Conservation (phyloP, 2,329 filamentous ascomycete species). For the Exserohilum turcica region DNA sequence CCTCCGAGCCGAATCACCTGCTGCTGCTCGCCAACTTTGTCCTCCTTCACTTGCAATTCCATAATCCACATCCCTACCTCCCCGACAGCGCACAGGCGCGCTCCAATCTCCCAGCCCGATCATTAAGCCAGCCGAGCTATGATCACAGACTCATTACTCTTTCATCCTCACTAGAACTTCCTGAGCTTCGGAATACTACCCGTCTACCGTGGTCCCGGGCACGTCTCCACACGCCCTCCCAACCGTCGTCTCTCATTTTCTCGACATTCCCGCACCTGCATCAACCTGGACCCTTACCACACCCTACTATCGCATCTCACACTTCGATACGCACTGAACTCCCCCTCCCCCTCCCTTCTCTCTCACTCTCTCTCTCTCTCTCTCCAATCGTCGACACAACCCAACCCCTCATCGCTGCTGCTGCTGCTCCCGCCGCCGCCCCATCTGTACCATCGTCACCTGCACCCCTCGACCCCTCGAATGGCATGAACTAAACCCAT, state of each 20-base stretch:
- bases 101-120: conserved; percentile 44
- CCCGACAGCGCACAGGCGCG: conserved; percentile 45
- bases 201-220: conserved; percentile 51
- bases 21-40: conserved; percentile 30
- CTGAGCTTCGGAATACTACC: conserved; percentile 47
- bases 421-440: conserved; percentile 16
- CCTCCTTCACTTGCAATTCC: conserved; percentile 22
- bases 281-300: conserved; percentile 49
- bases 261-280: conserved; percentile 46
- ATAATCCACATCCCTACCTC: conserved; percentile 44
- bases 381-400: conserved; percentile 28
- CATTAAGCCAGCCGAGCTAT: conserved; percentile 47
- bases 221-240: conserved; percentile 49
- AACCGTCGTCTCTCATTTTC: conserved; percentile 50
- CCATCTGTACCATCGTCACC: conserved; percentile 19
- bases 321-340: conserved; percentile 45
- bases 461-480: conserved; percentile 15
- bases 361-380: conserved; percentile 34
- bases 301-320: conserved; percentile 43
- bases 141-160: conserved; percentile 48
- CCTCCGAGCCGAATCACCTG: conserved; percentile 20
- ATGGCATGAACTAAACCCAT: conserved; percentile 44
- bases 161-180: conserved; percentile 47
- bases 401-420: no score
- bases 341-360: conserved; percentile 32